Evolutionary conservation across 1,139 yeast genomes (phyloP), one percentile per base, ranked within the genome.

Genomic region (Saccharomyces pastorianus): DNA sequence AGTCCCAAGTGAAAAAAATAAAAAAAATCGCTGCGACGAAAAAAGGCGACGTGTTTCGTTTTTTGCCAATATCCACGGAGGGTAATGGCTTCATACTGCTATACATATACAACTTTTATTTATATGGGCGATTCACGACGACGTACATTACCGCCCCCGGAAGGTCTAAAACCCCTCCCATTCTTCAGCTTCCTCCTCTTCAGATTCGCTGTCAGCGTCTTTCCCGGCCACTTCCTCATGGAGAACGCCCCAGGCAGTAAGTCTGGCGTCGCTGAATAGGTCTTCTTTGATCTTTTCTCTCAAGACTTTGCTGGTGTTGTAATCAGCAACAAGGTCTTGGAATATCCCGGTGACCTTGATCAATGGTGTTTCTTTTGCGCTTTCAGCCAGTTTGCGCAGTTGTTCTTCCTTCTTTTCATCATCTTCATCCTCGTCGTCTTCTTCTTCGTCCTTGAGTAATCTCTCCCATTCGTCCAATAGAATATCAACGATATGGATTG

Each of bases 401-500:
- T 49, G 64, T 51, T 64, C 69, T 23, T 68, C 71, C 49, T 67
- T 71, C 34, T 64, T 68, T 17, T 70, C 73, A 31, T 71, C 74
- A 31, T 72, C 73, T 28, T 76, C 78, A 23, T 20, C 23, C 23
- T 20, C 23, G 23, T 76, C 80, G 31, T 74, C 74, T 44, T 73
- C 67, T 49, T 75, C 64, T 5, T 73, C 78, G 47, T 74, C 80
- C 57, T 81, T 80, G 55, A 85, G 68, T 8, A 85, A 79, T 58
- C 78, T 77, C 64, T 85, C 96, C 60, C 93, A 74, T 71, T 93
- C 99, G 64, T 91, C 98, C 48, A 88, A 70, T 66, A 81, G 84
- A 17, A 93, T 82, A 71, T 93, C 99, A 60, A 88, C 79, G 53
- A 93, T 72, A 72, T 93, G 99, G 70, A 87, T 82, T 34, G 96